Base-by-base conservation (phyloP, 2,329 filamentous ascomycete genomes). In the Zymoseptoria passerinii region DNA sequence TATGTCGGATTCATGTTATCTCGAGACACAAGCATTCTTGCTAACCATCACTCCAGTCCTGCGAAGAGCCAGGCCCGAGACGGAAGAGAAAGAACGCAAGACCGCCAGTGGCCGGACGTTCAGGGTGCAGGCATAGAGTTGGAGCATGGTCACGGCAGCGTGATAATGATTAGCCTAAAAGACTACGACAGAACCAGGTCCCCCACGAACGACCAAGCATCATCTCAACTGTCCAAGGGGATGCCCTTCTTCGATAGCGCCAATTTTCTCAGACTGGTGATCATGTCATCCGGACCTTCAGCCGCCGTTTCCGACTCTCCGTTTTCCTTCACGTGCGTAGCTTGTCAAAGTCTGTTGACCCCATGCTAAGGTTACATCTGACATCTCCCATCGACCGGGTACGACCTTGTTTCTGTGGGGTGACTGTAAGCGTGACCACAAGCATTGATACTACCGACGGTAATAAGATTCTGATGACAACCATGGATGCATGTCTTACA, bases 51-150 rank as follows among this genome's bases (percentile, higher is more conserved):
- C 20, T 61, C 29, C 69, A 95, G 92, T 99, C n/a, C 83, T 99
- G 65, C 92, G 95, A 73, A 85, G 95, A 78, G 94, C 94, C 61
- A 84, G 94, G 69, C 95, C 94, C 50, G 94, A 99, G 73, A 91
- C 87, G 68, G 92, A 97, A 76, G 94, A 97, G 76, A 92, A 92
- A 78, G 95, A 99, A 78, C 87, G 90, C 71, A 99, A 99, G 85
- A 99, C 94, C 58, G 94, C 95, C 52, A 97, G 90, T 73, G 94
- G 94, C 64, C 85, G 94, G 69, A 95, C 92, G 50, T 99, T 99
- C 83, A 81, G 81, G 67, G 83, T 85, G 20, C 83, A 85, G 66
- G 78, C 63, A 53, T 73, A 58, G 19, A 27, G 8, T 50, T 9
- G 19, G 7, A 50, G 18, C 2, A 6, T 10, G 13, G 20, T 50